Conservation (phyloP, 495 filamentous ascomycete species). For the Neurospora discreta region DNA sequence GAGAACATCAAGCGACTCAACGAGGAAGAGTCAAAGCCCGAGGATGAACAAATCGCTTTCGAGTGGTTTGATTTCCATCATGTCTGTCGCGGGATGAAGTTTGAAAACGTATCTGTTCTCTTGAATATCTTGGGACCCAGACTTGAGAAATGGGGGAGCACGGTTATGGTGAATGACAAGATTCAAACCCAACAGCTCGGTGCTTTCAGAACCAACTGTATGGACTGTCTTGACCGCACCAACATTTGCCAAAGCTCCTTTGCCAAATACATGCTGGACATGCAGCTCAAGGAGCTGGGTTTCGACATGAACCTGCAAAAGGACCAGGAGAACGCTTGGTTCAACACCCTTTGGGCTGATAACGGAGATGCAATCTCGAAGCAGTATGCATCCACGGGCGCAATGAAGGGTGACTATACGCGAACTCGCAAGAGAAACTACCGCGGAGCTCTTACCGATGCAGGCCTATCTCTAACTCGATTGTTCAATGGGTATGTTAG, state of each 20-base stretch:
- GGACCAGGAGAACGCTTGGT: constrained; percentile 73
- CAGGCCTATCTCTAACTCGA: constrained; percentile 73
- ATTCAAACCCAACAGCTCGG: constrained; percentile 51
- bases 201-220: constrained; percentile 83
- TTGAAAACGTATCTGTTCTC: constrained; percentile 78
- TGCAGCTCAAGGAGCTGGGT: constrained; percentile 62
- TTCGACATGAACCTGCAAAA: constrained; percentile 55
- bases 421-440: constrained; percentile 83
- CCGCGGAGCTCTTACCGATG: constrained; percentile 83
- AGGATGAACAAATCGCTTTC: constrained; percentile 45
- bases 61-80: constrained; percentile 97
- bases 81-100: constrained; percentile 89
- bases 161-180: constrained; percentile 40
- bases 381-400: constrained; percentile 79
- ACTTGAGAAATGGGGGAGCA: constrained; percentile 54
- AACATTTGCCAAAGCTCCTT: constrained; percentile 88
- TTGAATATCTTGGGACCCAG: constrained; percentile 55
- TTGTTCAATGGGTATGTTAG: constrained; percentile 46
- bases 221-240: constrained; percentile 93
- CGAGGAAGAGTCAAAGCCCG: constrained; percentile 38
- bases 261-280: constrained; percentile 63
- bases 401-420: constrained; percentile 92
- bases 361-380: constrained; percentile 72
- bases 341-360: constrained; percentile 92
- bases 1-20: constrained; percentile 51